Evolutionary conservation across 1,284 basidiomycete genomes (phyloP), one percentile per base, ranked within the genome.

Genomic region (Athelia sp.): DNA sequence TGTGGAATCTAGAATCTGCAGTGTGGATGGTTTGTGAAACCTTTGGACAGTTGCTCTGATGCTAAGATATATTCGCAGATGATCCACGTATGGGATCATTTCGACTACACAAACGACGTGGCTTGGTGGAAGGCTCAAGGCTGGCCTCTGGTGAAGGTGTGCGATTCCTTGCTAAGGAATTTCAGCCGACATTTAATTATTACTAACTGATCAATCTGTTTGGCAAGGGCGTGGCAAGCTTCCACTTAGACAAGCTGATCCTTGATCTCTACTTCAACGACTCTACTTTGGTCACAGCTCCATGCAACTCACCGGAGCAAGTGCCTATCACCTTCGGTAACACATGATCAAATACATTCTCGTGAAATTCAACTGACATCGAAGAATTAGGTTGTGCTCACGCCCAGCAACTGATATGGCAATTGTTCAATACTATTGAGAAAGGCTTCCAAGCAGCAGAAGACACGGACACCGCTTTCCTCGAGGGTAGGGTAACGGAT

Each of bases 271-370:
- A 78, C 57, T 85, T 80, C 64, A 83, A 85, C 34, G 87, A 89
- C 56, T 77, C 75, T 1, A 82, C 82, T 3, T 71, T 89, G 6
- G 81, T 89, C 17, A 79, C 80, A 1, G 74, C 63, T 48, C 86
- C 87, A 0, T 89, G 86, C 61, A 89, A 88, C 58, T 88, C 86
- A 0, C 86, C 86, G 0, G 87, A 89, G 57, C 87, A 89, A 52
- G 47, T 54, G 1, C 81, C 79, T 2, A 84, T 86, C 48, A 88
- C 87, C 0, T 73, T 88, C 32, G 85, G 84, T 85, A 52, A 18
- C 71, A 55, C 3, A 13, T 4, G n/a, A 8, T 34, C 13, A 8
- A n/a, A 29, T 29, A 2, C 3, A 17, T 22, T 3, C 15, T 21
- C 15, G n/a, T 21, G 23, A 10, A 3, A 43, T 46, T 14, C 14